Evolutionary conservation across 1,284 basidiomycete genomes (phyloP), one percentile per base, ranked within the genome.

Genomic region (Pascua guehoae): DNA sequence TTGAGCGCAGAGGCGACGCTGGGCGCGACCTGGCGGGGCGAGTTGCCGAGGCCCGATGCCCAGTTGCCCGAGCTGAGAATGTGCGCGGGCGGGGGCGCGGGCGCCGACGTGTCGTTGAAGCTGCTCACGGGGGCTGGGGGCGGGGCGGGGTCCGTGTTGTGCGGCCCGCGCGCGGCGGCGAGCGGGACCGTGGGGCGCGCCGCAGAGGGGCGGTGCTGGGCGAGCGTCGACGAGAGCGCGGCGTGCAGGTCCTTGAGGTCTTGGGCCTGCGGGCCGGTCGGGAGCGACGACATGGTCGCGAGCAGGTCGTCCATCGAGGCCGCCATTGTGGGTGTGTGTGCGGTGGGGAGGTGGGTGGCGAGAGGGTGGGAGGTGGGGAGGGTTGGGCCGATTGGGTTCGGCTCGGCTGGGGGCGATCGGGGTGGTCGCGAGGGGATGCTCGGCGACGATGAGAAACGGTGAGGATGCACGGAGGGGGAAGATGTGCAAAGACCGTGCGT

Each of bases 41-140:
- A 63, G 50, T 61, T 65, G 41, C 66, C 63, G 38, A 63, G 55
- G 5, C 62, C 62, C 7, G 51, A 44, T 9, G 48, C 49, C 51
- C 56, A 60, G 12, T 52, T 47, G 8, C 60, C 43, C 41, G 53
- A 49, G 32, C 47, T 50, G 10, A 61, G 49, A 38, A 56, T 41
- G 44, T 56, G 53, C 24, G 43, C 57, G 39, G 57, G 62, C 36
- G 67, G 63, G 17, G 44, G 18, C 18, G 41, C 47, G 15, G 46
- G 12, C 4, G 42, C 41, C 5, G 43, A 17, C 8, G 64, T 64
- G 24, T 68, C 65, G 62, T 74, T 75, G 71, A 71, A 75, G n/a
- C 68, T 70, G 32, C 69, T 71, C 5, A 68, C 72, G 2, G 73
- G 73, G 1, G 73, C 72, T 9, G 73, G 73, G 7, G 72, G 73